Evolutionary conservation across 2,329 filamentous ascomycete genomes (phyloP), one percentile per base, ranked within the genome.

Genomic region (Botryotinia calthae): DNA sequence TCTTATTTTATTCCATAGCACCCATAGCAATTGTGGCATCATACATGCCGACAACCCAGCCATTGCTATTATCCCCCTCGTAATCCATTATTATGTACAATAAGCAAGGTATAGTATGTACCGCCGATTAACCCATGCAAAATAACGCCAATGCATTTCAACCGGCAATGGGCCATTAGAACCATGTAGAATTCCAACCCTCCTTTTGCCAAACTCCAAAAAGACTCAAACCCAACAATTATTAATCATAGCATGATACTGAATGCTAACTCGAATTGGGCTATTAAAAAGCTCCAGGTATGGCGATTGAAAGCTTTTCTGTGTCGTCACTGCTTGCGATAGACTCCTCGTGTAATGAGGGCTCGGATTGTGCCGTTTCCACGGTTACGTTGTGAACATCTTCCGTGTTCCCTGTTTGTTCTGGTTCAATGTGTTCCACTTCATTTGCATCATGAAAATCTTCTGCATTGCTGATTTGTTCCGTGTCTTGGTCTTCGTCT

Each of bases 291-390:
- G 70, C 61, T 31, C 70, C 70, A 18, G 70, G 70, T 72, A 84
- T 83, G 22, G 82, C 79, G 46, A 83, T 81, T 25, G 82, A 83
- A 62, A 83, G 77, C 65, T 31, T 56, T 56, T 56, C 65, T 1
- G 37, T 12, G 10, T 56, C 48, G 20, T 68, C 48, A 9, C 67
- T 79, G 77, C 73, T 82, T 77, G 40, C 73, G 73, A 62, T 76
- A 58, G n/a, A n/a, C 70, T 71, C 46, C 48, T 71, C 59, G 72
- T 75, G 44, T 70, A 76, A 51, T 51, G 80, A 74, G 61, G 74
- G 74, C 9, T 74, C 74, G 18, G 75, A 76, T 72, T 77, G 77
- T 20, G 73, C 76, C 37, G 77, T 77, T 37, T 77, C 73, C 65
- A 76, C 75, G 25, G 68, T 46, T 22, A 48, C 65, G 58, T 76